Base-by-base conservation (phyloP, 768 basidiomycete genomes). In the Dioszegia hungarica region DNA sequence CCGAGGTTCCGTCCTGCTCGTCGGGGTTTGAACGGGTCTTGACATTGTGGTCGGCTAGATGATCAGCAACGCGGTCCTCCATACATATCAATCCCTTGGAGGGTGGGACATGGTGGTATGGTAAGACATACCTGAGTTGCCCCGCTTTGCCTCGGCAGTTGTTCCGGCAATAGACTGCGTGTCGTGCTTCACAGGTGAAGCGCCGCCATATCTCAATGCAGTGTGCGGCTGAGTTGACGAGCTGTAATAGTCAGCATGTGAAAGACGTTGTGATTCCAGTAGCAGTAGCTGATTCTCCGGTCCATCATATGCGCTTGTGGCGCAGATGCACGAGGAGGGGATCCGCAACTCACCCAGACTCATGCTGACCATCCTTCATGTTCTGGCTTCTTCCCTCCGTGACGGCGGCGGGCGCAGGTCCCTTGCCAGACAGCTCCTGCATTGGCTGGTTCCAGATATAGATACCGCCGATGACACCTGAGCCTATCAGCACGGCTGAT, bases 391-490 rank as follows among this genome's bases (percentile, higher is more conserved):
- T 29, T 4, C 67, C 68, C 9, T 67, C 65, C 15, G 36, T 59
- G 9, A 59, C 25, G 22, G 59, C 39, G 14, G 27, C 48, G 17
- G 56, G 20, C 12, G 57, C 57, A 31, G 57, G 61, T n/a, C 43
- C 34, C 45, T 66, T 62, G 10, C 67, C 68, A 12, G 68, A 56
- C 17, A 68, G 40, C 46, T 75, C 66, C 48, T 67, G 63, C 37
- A 72, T 57, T 1, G 74, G 74, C 34, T 62, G 52, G 24, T 64
- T 60, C 59, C 60, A 73, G 54, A 72, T 72, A 52, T 75, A 75
- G 33, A 64, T 55, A 17, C 72, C 74, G 5, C 61, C 61, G 20
- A 64, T 57, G 25, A 72, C 66, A 56, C 74, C 74, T 75, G 14
- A 22, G 37, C 48, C 38, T 47, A 36, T 25, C 22, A 25, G 24